Evolutionary conservation across 106 monocot genomes (phyloP).

Genomic region (Dendrobium nobile): DNA sequence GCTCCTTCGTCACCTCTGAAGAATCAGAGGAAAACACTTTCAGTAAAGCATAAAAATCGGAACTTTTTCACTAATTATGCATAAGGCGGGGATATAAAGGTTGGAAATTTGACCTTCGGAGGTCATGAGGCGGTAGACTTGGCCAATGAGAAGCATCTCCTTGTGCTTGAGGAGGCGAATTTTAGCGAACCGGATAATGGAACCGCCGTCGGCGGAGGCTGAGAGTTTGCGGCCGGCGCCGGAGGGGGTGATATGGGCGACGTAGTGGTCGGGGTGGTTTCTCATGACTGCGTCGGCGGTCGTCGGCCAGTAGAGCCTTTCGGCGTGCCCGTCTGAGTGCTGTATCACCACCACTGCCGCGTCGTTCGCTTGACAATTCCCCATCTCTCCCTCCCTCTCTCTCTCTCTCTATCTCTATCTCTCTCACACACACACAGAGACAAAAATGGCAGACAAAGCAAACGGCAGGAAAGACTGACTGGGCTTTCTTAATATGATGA

Average conservation of each 20-base stretch:
- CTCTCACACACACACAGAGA: too few species aligned
- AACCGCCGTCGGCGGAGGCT: background rate
- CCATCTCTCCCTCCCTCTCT: constrained; percentile 21
- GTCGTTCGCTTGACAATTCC: constrained; percentile 58
- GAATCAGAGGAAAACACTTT: background rate
- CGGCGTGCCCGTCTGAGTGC: constrained; percentile 42
- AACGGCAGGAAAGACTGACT: too few species aligned
- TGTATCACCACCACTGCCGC: constrained; percentile 44
- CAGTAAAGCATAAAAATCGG: too few species aligned
- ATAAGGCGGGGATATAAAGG: background rate
- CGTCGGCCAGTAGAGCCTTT: constrained; percentile 52
- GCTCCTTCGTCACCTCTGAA: constrained; percentile 64
- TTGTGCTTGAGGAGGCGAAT: constrained; percentile 43
- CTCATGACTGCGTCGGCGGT: constrained; percentile 47
- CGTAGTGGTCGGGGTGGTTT: constrained; percentile 54
- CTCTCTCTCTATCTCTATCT: too few species aligned
- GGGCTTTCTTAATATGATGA: too few species aligned
- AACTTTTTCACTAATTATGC: too few species aligned
- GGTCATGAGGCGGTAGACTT: constrained; percentile 52
- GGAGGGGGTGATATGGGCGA: constrained; percentile 27
- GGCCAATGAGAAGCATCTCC: constrained; percentile 44
- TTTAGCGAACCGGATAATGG: constrained; percentile 20
- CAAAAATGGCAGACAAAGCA: too few species aligned
- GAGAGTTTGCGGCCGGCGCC: background rate
- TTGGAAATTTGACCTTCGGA: constrained; percentile 19